Evolutionary conservation across 2,329 filamentous ascomycete species (phyloP), one percentile per base, ranked within the genome.

Genomic region (Rhytidhysteron rufulum): DNA sequence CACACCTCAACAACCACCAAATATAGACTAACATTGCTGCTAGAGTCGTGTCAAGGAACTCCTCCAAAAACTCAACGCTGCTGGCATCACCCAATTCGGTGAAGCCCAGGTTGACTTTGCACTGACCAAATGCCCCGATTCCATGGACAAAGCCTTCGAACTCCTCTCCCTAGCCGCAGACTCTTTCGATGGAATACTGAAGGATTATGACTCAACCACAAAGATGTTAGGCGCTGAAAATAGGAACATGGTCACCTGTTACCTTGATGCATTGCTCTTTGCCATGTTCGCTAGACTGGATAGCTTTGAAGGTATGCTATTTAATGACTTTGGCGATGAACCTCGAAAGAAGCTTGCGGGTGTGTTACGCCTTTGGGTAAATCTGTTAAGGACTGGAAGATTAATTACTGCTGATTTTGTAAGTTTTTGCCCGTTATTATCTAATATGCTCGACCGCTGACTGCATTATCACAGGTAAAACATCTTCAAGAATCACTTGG

Each of bases 231-330:
- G 93, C 5, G 91, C 93, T 10, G 85, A 88, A 53, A 98, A 98
- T 58, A 77, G 89, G 34, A 77, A 84, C 32, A 80, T 79, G 34
- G 88, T 95, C 25, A 97, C 91, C n/a, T 98, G 93, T 69, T 97
- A 94, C 62, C 73, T 97, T 13, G 93, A 97, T 62, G 79, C 91
- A 1, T 70, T 97, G 17, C 76, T 98, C 2, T 97, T 96, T 62
- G 86, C 91, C 62, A 96, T 98, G 88, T 97, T 97, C 62, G 86
- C 87, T 15, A 83, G 87, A 44, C 75, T 96, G 27, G 85, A 88
- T 50, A 90, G 86, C 48, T 98, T 95, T 62, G 91, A 97, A 64
- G 88, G 86, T 35, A 95, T 97, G 75, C 74, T 96, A 24, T 90
- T 87, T 62, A 85, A 84, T 42, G 81, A 83, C 6, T 87, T 88